Base-by-base conservation (phyloP, 2,329 filamentous ascomycete genomes). In the Chaetothyriales sp. region DNA sequence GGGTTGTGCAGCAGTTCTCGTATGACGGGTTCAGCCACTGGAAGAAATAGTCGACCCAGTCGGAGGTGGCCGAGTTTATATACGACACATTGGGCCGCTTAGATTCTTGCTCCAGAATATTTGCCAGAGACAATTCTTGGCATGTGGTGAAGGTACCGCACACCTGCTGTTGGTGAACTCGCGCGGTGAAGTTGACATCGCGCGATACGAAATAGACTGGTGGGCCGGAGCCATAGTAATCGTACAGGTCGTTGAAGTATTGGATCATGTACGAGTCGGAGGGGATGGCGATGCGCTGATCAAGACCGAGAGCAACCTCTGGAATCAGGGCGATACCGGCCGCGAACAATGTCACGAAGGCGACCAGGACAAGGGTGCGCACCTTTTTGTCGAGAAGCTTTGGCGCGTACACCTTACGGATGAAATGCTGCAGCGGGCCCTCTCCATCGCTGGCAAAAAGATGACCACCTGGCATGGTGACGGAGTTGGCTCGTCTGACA, bases 41-140 rank as follows among this genome's bases (percentile, higher is more conserved):
- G 69, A 97, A 88, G 70, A 88, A 97, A 65, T 98, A 92, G 59
- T 98, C 92, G 18, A 98, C 78, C 92, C 92, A 98, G 66, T 86
- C 95, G 2, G 94, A 92, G 0, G 90, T 83, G 0, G 89, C 85
- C 8, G 89, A 83, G 5, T 88, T 78, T 59, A 98, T 87, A 66
- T 89, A 97, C 1, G 89, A 95, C 1, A 90, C 75, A 5, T 94
- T 80, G 0, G 89, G 78, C 40, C 92, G 81, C 70, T 95, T 97
- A 9, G 92, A 82, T 70, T 98, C 94, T 60, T 92, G 86, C 65
- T 98, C 94, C 4, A 98, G 75, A 1, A 95, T 82, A 63, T 95
- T 95, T 43, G 88, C 81, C 3, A 98, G 73, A 0, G 89, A 95
- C 54, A 85, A 78, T 40, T 82, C 75, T 57, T 95, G 77, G 67